Base-by-base conservation (phyloP, 2,329 filamentous ascomycete genomes). In the Cercospora citrullina region DNA sequence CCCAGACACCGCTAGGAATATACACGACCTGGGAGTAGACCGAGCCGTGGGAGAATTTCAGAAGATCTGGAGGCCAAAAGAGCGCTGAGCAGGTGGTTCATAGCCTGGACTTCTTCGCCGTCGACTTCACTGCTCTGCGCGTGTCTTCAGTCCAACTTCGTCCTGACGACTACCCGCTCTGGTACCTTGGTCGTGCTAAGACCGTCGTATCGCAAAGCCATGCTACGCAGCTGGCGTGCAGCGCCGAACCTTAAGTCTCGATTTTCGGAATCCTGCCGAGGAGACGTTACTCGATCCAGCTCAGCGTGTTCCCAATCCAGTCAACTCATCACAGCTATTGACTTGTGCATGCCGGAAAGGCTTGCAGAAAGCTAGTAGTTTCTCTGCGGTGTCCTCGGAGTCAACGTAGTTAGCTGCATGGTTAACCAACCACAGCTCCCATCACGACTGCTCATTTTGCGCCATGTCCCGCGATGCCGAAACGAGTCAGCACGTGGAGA, bases 401-500 rank as follows among this genome's bases (percentile, higher is more conserved):
- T 28, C 23, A 55, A 28, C 48, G 14, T 23, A 28, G 30, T 55
- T 28, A 55, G 48, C 48, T 55, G 30, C 55, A 59, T 33, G 30
- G 5, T 5, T 6, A 21, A 21, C 18, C 6, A 36, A 30, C 31
- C n/a, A 33, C 7, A n/a, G 18, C 18, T 21, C 7, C 14, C 48
- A 26, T 28, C 10, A 26, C 28, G 28, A 16, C 28, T 59, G 55
- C 31, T n/a, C 16, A 18, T 31, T 33, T 59, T 59, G 16, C 55
- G 18, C 31, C 55, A 23, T 31, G 28, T 59, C 28, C 55, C 28
- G 18, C 31, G 55, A 36, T 36, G 16, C 28, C 28, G 18, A 31
- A 36, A 33, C 55, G 55, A 36, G 30, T 59, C 55, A 33, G 55
- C 55, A 59, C 55, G 55, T 59, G 55, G 55, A 36, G n/a, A 59